These are phyloP conservation scores for Erucastrum elatum DNA, from an alignment of 345 rosid species.

Conservation along the genomic window DNA sequence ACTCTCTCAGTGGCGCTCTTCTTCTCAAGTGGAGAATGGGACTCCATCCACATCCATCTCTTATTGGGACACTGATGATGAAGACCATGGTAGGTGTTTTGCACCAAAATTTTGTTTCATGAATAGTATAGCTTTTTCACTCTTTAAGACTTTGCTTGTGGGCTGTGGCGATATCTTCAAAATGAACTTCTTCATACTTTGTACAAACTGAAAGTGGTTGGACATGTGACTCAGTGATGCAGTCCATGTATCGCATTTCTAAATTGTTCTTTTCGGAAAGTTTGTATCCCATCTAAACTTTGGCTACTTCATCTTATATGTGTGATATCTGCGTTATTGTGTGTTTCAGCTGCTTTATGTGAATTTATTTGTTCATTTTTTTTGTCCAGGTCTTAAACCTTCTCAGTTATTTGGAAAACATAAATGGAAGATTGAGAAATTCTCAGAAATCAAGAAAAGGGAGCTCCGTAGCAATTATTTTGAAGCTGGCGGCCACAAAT, in stretches of 20 bases:
- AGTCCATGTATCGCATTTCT: background rate
- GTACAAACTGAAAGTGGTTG: background rate
- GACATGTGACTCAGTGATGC: background rate
- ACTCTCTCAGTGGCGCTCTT: conserved; percentile 87
- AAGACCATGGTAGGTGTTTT: conserved; percentile 56
- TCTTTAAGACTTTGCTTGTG: background rate
- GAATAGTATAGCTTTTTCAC: background rate
- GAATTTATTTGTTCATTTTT: background rate
- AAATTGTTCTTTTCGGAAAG: background rate
- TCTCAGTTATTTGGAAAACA: conserved; percentile 74
- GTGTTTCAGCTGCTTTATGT: conserved; percentile 3
- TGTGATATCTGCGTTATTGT: background rate
- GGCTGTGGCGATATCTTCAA: background rate
- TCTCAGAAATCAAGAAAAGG: conserved; percentile 86
- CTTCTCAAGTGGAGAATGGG: conserved; percentile 89
- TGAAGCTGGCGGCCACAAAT: conserved; percentile 94
- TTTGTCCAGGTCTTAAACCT: conserved; percentile 71
- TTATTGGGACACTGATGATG: conserved; percentile 74
- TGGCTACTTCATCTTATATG: background rate
- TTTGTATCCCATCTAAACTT: background rate
- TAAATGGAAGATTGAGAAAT: conserved; percentile 87
- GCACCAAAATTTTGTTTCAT: background rate
- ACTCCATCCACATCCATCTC: conserved; percentile 88
- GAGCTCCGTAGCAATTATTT: conserved; percentile 82
- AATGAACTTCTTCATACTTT: background rate